These are phyloP conservation scores for Globisporangium splendens DNA, from an alignment of 352 stramenopile species.

Conservation along the genomic window DNA sequence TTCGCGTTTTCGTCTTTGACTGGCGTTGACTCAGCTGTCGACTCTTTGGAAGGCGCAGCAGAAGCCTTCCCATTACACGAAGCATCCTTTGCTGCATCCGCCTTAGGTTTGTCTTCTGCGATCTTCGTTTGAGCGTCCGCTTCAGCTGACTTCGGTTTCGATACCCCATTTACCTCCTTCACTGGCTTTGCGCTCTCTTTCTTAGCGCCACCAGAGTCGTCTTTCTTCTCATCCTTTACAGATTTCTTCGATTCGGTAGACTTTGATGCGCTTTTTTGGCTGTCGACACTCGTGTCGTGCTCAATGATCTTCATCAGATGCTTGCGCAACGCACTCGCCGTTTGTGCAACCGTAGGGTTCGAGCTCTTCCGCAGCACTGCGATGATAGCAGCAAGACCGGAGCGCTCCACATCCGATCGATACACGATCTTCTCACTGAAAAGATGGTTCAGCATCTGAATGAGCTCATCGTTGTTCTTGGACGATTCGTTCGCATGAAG, in stretches of 20 bases:
- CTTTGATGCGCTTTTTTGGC: constrained; percentile 22
- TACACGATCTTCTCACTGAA: constrained; percentile 73
- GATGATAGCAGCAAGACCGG: constrained; percentile 66
- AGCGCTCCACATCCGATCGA: constrained; percentile 65
- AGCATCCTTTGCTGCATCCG: constrained; percentile 2
- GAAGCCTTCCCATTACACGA: background rate
- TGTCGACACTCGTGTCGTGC: constrained; percentile 31
- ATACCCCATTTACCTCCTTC: constrained; percentile 4
- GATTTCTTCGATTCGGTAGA: constrained; percentile 25
- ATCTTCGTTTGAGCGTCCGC: background rate
- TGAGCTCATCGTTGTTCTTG: constrained; percentile 72
- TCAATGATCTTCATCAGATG: constrained; percentile 69
- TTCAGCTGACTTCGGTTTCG: background rate
- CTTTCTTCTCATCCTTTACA: constrained; percentile 13
- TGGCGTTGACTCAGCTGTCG: background rate
- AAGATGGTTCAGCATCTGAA: constrained; percentile 66
- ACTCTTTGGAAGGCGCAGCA: constrained; percentile 1
- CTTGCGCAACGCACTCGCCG: constrained; percentile 73
- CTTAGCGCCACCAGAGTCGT: background rate
- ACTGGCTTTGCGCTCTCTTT: background rate
- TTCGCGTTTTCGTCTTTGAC: background rate
- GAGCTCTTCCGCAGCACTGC: constrained; percentile 59
- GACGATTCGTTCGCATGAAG: constrained; percentile 64
- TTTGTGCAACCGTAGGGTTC: constrained; percentile 64
- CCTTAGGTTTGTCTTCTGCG: background rate